Evolutionary conservation across 2,329 filamentous ascomycete genomes (phyloP).

Genomic region (Fusarium pseudoanthophilum): DNA sequence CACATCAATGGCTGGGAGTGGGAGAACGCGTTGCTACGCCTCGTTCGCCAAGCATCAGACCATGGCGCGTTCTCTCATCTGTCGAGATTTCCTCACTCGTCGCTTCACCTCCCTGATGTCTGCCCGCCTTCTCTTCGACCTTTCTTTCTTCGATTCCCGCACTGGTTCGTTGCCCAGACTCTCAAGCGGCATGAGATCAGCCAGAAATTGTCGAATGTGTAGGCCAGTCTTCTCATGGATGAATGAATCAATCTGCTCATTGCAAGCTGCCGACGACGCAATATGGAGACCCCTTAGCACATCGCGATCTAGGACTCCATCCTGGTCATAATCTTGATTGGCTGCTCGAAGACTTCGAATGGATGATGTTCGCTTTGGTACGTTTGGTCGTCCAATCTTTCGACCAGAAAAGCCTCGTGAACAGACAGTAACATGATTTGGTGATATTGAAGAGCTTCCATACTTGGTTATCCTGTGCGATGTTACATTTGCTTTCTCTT

Average conservation of each 20-base stretch:
- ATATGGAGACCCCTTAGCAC: conserved; percentile 66
- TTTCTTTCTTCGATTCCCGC: conserved; percentile 41
- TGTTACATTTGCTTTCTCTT: background rate
- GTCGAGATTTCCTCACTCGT: conserved; percentile 50
- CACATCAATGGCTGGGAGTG: conserved; percentile 1
- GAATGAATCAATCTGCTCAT: conserved; percentile 63
- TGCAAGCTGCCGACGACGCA: conserved; percentile 65
- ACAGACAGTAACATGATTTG: conserved; percentile 42
- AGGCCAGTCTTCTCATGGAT: conserved; percentile 64
- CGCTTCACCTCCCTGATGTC: conserved; percentile 52
- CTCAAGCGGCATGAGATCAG: conserved; percentile 64
- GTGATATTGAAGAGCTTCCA: conserved; percentile 4
- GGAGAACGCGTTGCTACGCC: conserved; percentile 2
- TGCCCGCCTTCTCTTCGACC: conserved; percentile 44
- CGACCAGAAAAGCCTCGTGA: conserved; percentile 43
- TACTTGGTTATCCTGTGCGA: background rate
- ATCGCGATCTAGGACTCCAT: conserved; percentile 59
- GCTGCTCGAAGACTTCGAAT: conserved; percentile 41
- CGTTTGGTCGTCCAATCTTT: conserved; percentile 47
- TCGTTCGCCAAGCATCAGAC: conserved; percentile 4
- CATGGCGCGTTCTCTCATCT: conserved; percentile 31
- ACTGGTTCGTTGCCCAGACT: conserved; percentile 51
- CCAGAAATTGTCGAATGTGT: conserved; percentile 64
- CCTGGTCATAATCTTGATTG: conserved; percentile 49
- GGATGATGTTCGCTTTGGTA: conserved; percentile 52